phyloP scores from a whole-genome alignment of 106 monocot genomes.

The Dendrobium huoshanense region DNA sequence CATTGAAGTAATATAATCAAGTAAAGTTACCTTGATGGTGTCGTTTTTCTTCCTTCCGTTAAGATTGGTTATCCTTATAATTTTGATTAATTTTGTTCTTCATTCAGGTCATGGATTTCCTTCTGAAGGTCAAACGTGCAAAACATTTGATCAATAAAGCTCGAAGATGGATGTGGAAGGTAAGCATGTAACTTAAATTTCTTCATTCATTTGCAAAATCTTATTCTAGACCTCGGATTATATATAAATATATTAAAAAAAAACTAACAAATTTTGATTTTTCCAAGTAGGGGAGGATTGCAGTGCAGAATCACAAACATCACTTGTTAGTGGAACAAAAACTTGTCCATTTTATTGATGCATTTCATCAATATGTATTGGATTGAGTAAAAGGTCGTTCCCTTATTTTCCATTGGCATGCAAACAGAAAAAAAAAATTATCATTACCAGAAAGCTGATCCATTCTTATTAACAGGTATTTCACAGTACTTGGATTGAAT shows the following conservation, averaged over 20 bases:
- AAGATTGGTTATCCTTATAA: not conserved
- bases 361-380: conserved; percentile 98
- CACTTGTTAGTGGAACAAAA: conserved; percentile 85
- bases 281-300: conserved; percentile 29
- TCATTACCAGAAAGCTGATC: not conserved
- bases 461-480: conserved; percentile 45
- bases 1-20: conserved; percentile 90
- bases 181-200: conserved; percentile 4
- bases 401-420: not conserved
- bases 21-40: conserved; percentile 20
- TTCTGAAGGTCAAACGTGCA: conserved; percentile 85
- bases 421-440: not conserved
- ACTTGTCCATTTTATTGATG: conserved; percentile 93
- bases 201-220: too few species aligned
- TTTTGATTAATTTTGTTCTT: conserved; percentile 6
- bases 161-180: conserved; percentile 97
- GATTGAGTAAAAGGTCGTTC: conserved; percentile 47
- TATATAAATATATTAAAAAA: not conserved
- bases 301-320: conserved; percentile 48
- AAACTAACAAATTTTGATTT: not conserved
- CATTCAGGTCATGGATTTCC: conserved; percentile 74
- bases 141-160: conserved; percentile 88
- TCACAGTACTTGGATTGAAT: conserved; percentile 90
- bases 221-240: too few species aligned
- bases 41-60: not conserved